phyloP scores from a whole-genome alignment of 2,329 filamentous ascomycete genomes.

The Westerdykella sp. region DNA sequence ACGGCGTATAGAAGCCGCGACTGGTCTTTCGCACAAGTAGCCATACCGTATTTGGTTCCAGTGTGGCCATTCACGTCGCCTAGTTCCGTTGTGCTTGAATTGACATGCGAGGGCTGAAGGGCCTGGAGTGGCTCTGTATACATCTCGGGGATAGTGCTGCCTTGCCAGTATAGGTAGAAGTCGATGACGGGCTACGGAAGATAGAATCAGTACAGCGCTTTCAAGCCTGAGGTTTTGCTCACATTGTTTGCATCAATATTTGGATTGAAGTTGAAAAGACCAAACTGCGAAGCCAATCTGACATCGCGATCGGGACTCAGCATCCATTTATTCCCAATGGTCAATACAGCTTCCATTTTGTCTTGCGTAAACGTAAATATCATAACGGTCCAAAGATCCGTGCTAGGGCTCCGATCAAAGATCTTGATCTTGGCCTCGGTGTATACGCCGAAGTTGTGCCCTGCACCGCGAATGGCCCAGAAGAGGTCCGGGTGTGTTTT shows the following conservation, averaged over 20 bases:
- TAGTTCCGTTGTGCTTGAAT: slow-evolving; percentile 10
- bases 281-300: slow-evolving; percentile 12
- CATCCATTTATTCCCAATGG: slow-evolving; percentile 13
- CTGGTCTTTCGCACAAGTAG: slow-evolving; percentile 13
- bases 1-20: slow-evolving; percentile 9
- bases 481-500: slow-evolving; percentile 35
- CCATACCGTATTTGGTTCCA: slow-evolving; percentile 6
- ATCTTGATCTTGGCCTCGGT: slow-evolving; percentile 13
- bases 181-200: slow-evolving; percentile 8
- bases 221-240: background rate
- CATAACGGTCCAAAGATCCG: slow-evolving; percentile 10
- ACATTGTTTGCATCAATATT: slow-evolving; percentile 11
- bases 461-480: slow-evolving; percentile 33
- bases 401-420: slow-evolving; percentile 8
- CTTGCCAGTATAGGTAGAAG: slow-evolving; percentile 15
- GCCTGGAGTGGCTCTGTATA: slow-evolving; percentile 15
- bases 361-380: slow-evolving; percentile 14
- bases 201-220: background rate
- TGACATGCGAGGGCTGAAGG: slow-evolving; percentile 8
- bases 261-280: slow-evolving; percentile 9
- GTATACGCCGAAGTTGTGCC: slow-evolving; percentile 29
- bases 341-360: slow-evolving; percentile 12
- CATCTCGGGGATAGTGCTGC: slow-evolving; percentile 8
- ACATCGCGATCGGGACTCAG: slow-evolving; percentile 2
- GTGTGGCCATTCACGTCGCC: slow-evolving; percentile 10